Evolutionary conservation across 495 filamentous ascomycete genomes (phyloP), one percentile per base, ranked within the genome.

Genomic region (Penicillium taxi): DNA sequence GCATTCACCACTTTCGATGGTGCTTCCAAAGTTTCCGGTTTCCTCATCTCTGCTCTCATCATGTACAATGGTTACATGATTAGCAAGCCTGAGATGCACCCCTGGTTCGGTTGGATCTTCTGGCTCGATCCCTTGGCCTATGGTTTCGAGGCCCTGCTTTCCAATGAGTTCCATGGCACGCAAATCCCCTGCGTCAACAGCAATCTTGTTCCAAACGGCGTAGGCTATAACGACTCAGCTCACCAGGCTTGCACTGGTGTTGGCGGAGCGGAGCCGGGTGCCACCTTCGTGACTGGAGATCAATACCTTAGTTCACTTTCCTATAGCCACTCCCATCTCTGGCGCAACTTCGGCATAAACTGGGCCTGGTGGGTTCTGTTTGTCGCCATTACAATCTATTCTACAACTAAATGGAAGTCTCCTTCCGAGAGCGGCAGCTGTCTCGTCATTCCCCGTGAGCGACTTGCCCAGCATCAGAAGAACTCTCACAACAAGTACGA

Each of bases 71-170:
- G 61, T 18, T 64, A 64, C 53, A 67, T 84, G 35, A 82, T 93
- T 31, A 72, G 80, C 2, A 78, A 76, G 6, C 64, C 63, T 0
- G 53, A 75, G 29, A 82, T 91, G 77, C 72, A 78, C 39, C 72
- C 77, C 0, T 94, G 86, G 86, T 80, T 89, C 40, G 67, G 67
- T 4, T 89, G 84, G 84, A 61, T 90, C 2, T 72, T 70, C 37
- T 82, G 73, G 57, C 69, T 90, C 36, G 80, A 89, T 42, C 86
- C 86, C 0, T 50, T 89, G 5, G 59, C 74, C 0, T 94, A 87
- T 42, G 73, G 74, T 0, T 87, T 86, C 37, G 82, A 86, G 41
- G 76, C 71, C 6, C 68, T 83, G 7, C 50, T 85, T 3, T 61
- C 74, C 1, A 82, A 76, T 41, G 84, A 91, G 45, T 82, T 87